Evolutionary conservation across 1,284 basidiomycete genomes (phyloP).

Genomic region (Trametes versicolor): DNA sequence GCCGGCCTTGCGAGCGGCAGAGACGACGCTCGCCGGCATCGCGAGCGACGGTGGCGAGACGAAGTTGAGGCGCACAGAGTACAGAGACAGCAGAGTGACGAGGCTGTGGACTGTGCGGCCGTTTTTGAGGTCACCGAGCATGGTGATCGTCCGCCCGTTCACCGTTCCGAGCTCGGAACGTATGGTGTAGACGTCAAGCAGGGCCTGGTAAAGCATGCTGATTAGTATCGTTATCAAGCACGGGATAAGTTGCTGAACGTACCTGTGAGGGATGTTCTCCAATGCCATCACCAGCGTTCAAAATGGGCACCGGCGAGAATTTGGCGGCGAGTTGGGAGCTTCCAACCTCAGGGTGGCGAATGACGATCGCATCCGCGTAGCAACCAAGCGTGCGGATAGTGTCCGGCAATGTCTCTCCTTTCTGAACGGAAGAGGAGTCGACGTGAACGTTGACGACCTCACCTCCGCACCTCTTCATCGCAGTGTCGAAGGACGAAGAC

Average conservation of each 20-base stretch:
- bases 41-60: conserved; percentile 91
- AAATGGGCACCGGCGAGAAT: conserved; percentile 93
- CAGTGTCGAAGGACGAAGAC: conserved; percentile 97
- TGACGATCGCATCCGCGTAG: conserved; percentile 95
- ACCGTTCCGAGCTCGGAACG: conserved; percentile 98
- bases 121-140: conserved; percentile 98
- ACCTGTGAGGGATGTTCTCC: conserved; percentile 98
- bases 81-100: conserved; percentile 91
- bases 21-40: conserved; percentile 92
- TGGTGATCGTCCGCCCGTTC: conserved; percentile 94
- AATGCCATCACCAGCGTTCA: conserved; percentile 97
- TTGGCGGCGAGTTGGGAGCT: conserved; percentile 93
- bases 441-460: conserved; percentile 90
- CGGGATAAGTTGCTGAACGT: conserved; percentile 35
- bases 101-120: conserved; percentile 98
- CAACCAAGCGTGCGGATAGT: conserved; percentile 96
- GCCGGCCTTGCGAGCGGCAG: conserved; percentile 86
- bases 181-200: conserved; percentile 97
- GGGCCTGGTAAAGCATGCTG: conserved; percentile 60
- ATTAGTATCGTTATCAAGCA: conserved; percentile 8
- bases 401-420: conserved; percentile 95
- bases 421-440: conserved; percentile 89
- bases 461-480: conserved; percentile 98
- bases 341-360: conserved; percentile 95
- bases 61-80: conserved; percentile 96